Evolutionary conservation across 495 filamentous ascomycete genomes (phyloP).

Genomic region (Daldinia grandis): DNA sequence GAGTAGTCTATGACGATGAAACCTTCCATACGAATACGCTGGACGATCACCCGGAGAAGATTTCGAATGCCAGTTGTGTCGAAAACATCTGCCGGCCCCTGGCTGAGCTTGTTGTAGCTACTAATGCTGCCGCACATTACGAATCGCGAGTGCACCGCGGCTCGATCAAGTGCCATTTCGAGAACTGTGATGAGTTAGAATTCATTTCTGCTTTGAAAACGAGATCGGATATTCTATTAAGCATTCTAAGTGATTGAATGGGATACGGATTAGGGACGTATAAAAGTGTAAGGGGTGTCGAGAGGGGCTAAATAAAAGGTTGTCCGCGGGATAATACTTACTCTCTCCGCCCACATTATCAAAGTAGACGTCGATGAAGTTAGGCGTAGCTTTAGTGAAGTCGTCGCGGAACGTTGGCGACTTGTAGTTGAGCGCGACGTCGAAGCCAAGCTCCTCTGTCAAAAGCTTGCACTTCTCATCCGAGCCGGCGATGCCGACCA

Average conservation of each 20-base stretch:
- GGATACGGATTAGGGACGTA: background rate
- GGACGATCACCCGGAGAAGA: constrained; percentile 47
- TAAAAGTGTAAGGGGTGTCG: background rate
- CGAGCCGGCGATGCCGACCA: constrained; percentile 71
- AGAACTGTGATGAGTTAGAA: constrained; percentile 50
- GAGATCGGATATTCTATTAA: too few relatives aligned
- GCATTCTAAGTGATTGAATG: too few relatives aligned
- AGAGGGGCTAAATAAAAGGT: too few relatives aligned
- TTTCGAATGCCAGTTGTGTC: constrained; percentile 36
- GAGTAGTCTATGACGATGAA: constrained; percentile 69
- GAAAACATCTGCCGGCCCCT: constrained; percentile 37
- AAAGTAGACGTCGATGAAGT: constrained; percentile 72
- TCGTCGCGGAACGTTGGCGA: constrained; percentile 62
- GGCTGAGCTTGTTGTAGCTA: constrained; percentile 52
- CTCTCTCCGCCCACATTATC: constrained; percentile 64
- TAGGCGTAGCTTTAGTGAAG: constrained; percentile 65
- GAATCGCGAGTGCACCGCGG: constrained; percentile 65
- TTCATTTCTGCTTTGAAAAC: too few relatives aligned
- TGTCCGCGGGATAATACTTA: too few relatives aligned
- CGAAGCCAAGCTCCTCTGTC: constrained; percentile 66
- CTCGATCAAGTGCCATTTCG: constrained; percentile 64
- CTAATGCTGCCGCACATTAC: constrained; percentile 66
- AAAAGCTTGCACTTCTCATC: constrained; percentile 72
- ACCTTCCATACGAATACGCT: constrained; percentile 63
- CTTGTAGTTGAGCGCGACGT: constrained; percentile 76